phyloP scores from a whole-genome alignment of 176 grass and related monocot species.

The Coix lacrymajobi region DNA sequence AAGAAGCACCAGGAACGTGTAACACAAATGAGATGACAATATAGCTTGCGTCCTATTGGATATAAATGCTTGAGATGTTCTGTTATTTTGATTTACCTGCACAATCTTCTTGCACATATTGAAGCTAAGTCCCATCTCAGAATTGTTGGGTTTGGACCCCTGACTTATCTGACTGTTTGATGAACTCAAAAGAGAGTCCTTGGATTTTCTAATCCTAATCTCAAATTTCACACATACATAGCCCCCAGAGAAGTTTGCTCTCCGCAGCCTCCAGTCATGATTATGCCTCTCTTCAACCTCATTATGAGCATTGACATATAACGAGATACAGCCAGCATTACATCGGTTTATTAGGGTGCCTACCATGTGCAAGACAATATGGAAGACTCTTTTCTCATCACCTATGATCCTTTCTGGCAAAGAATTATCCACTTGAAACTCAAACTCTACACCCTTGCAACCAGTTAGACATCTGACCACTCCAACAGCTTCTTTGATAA shows the following conservation, averaged over 20 bases:
- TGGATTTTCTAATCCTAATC: slow-evolving; percentile 47
- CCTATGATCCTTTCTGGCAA: slow-evolving; percentile 69
- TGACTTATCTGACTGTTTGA: slow-evolving; percentile 20
- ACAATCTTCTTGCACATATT: slow-evolving; percentile 78
- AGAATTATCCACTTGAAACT: slow-evolving; percentile 55
- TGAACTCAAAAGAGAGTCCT: slow-evolving; percentile 15
- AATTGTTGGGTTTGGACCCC: slow-evolving; percentile 31
- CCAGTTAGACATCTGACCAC: slow-evolving; percentile 80
- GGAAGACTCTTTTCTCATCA: slow-evolving; percentile 93
- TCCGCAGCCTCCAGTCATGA: slow-evolving; percentile 69
- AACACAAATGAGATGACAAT: neutral
- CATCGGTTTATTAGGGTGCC: slow-evolving; percentile 57
- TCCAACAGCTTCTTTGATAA: slow-evolving; percentile 74
- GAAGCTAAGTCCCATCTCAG: slow-evolving; percentile 83
- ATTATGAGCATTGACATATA: slow-evolving; percentile 58
- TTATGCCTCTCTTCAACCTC: slow-evolving; percentile 54
- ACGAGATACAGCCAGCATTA: slow-evolving; percentile 41
- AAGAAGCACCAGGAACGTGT: neutral
- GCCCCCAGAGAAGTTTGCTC: slow-evolving; percentile 61
- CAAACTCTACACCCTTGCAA: slow-evolving; percentile 60
- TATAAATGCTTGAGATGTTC: neutral
- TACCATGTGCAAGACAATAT: slow-evolving; percentile 84
- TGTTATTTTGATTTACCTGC: slow-evolving; percentile 36
- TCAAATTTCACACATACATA: slow-evolving; percentile 84
- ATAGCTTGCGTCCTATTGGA: neutral